Evolutionary conservation across 208 protist species (phyloP).

Genomic region (Crithidia thermophila): DNA sequence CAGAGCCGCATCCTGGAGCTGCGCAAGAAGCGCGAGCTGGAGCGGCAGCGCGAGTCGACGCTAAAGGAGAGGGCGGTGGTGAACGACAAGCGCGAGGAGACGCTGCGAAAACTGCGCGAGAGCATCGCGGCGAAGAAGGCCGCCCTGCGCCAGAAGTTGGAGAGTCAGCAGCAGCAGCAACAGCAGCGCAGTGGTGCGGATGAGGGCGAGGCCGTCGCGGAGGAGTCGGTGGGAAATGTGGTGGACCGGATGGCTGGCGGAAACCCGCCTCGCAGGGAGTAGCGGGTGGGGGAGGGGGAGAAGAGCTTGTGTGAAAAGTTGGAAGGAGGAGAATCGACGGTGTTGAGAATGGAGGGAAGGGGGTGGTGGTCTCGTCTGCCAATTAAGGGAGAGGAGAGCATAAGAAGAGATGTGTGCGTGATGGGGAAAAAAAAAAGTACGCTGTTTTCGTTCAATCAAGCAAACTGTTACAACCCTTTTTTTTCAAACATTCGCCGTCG

Average conservation of each 20-base stretch:
- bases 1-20: slow-evolving; percentile 84
- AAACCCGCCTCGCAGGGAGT: neutral
- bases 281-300: no score
- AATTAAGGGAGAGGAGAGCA: no score
- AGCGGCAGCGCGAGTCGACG: slow-evolving; percentile 73
- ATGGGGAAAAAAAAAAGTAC: no score
- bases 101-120: slow-evolving; percentile 75
- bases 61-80: slow-evolving; percentile 59
- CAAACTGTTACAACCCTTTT: no score
- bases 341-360: neutral
- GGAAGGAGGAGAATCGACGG: no score
- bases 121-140: slow-evolving; percentile 85
- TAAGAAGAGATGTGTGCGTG: no score
- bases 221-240: slow-evolving; percentile 39
- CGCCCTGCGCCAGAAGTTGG: slow-evolving; percentile 62
- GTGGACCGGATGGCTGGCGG: slow-evolving; percentile 43
- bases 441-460: no score
- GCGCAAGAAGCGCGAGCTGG: slow-evolving; percentile 84
- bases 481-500: no score
- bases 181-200: neutral
- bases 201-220: neutral
- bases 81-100: slow-evolving; percentile 69
- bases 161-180: slow-evolving; percentile 25
- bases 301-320: no score
- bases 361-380: neutral